Evolutionary conservation across 192 early-diverging fungal genomes (phyloP).

Genomic region (Mycoemilia scoparia): DNA sequence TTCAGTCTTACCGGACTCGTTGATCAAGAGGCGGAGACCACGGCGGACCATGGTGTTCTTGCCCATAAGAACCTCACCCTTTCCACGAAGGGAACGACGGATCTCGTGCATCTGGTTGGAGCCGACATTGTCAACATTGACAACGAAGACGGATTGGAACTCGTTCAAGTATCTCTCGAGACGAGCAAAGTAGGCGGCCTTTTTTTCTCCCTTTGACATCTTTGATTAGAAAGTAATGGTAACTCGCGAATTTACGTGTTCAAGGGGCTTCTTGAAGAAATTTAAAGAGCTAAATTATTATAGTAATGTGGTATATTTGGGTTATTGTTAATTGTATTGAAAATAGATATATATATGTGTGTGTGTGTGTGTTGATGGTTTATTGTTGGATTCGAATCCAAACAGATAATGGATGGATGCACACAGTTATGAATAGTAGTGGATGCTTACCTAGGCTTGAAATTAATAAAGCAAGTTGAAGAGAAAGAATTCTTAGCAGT

Average conservation of each 20-base stretch:
- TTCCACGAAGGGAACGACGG: constrained; percentile 73
- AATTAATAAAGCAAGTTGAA: too few relatives aligned
- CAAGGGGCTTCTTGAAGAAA: constrained; percentile 19
- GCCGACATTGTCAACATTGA: constrained; percentile 99
- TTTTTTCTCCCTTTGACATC: constrained; percentile 51
- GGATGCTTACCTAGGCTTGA: too few relatives aligned
- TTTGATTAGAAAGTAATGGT: constrained; percentile 2
- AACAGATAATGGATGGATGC: too few relatives aligned
- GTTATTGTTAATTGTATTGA: background rate
- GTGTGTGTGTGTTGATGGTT: too few relatives aligned
- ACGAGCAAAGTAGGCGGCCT: constrained; percentile 90
- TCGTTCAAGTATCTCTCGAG: constrained; percentile 74
- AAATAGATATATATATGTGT: too few relatives aligned
- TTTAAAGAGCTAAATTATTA: constrained; percentile 18
- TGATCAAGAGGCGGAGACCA: constrained; percentile 40
- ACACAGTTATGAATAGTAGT: too few relatives aligned
- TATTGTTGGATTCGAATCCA: too few relatives aligned
- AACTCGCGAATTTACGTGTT: constrained; percentile 14
- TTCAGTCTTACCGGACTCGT: constrained; percentile 65
- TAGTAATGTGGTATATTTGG: background rate
- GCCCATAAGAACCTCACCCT: constrained; percentile 92
- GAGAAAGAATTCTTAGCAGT: too few relatives aligned
- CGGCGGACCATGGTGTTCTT: constrained; percentile 99
- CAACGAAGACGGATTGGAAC: constrained; percentile 96
- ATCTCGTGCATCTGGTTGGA: constrained; percentile 99